Percentiles rank a stretch among this genome's conserved stretches.
Conservation (phyloP, 768 basidiomycete species). For the Pleurotus pulmonarius region DNA sequence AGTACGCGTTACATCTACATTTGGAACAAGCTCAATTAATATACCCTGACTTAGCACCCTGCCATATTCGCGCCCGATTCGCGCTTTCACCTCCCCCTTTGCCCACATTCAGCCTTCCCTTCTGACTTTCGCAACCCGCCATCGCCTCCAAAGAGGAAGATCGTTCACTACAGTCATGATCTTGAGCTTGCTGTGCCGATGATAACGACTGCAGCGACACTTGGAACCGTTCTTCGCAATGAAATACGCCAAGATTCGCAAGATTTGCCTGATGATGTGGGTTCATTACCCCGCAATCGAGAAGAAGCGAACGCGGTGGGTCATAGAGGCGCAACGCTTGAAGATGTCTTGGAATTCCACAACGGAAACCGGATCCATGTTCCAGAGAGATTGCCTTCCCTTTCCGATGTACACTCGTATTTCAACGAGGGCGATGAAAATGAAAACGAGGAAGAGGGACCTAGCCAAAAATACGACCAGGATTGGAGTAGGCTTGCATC, state of each 20-base stretch:
- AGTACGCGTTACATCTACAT: conserved; percentile 20
- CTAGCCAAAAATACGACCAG: conserved; percentile 31
- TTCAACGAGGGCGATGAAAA: conserved; percentile 12
- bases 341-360: conserved; percentile 38
- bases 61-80: conserved; percentile 39
- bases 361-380: conserved; percentile 29
- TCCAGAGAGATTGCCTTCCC: conserved; percentile 14
- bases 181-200: conserved; percentile 38
- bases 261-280: conserved; percentile 17
- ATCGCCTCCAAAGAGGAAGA: conserved; percentile 24
- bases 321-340: conserved; percentile 27
- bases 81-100: conserved; percentile 38
- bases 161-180: conserved; percentile 37
- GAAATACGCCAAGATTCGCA: conserved; percentile 30
- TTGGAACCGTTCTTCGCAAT: conserved; percentile 29
- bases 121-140: conserved; percentile 25
- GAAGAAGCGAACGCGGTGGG: conserved; percentile 26
- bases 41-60: conserved; percentile 30
- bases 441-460: conserved; percentile 13
- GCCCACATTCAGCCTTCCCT: conserved; percentile 19
- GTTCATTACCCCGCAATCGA: conserved; percentile 30
- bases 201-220: conserved; percentile 34
- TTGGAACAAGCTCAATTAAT: background rate
- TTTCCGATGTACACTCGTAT: conserved; percentile 1
- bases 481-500: conserved; percentile 47